These are phyloP conservation scores for Ganoderma multipileum DNA, from an alignment of 1,284 basidiomycete species.

Conservation along the genomic window DNA sequence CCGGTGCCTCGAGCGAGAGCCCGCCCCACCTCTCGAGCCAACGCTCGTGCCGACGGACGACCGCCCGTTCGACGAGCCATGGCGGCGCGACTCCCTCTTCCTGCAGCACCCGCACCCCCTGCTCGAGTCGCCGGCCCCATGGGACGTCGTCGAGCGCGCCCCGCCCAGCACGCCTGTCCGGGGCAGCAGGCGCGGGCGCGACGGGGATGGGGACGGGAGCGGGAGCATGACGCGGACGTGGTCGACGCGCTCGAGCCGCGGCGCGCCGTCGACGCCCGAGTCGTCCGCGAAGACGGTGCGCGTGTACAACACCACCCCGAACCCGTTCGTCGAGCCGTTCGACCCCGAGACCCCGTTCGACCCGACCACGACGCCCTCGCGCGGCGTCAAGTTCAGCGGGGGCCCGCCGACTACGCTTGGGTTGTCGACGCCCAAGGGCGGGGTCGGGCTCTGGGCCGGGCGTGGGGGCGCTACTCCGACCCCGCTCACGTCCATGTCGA, in stretches of 20 bases:
- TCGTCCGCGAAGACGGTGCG: conserved; percentile 48
- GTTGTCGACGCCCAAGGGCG: conserved; percentile 58
- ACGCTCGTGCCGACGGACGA: conserved; percentile 70
- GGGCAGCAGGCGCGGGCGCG: conserved; percentile 30
- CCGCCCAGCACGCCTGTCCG: conserved; percentile 55
- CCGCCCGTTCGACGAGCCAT: conserved; percentile 36
- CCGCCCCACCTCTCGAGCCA: conserved; percentile 55
- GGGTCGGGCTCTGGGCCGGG: conserved; percentile 48
- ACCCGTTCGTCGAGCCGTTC: conserved; percentile 43
- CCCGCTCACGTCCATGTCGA: conserved; percentile 24
- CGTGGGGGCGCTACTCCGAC: conserved; percentile 56
- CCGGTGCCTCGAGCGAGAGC: conserved; percentile 50
- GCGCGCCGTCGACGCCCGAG: conserved; percentile 59
- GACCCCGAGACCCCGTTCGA: conserved; percentile 66
- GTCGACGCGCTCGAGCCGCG: conserved; percentile 48
- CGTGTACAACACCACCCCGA: conserved; percentile 54
- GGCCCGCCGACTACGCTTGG: conserved; percentile 52
- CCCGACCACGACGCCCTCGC: conserved; percentile 75
- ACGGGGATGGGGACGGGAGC: conserved; percentile 5
- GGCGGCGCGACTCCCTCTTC: conserved; percentile 57
- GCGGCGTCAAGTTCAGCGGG: conserved; percentile 61
- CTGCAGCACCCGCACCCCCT: conserved; percentile 52
- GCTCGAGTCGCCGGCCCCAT: conserved; percentile 59
- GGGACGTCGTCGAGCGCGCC: conserved; percentile 37
- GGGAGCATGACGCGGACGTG: conserved; percentile 38